Base-by-base conservation (phyloP, 768 basidiomycete species). In the Cystobasidium tubakii region DNA sequence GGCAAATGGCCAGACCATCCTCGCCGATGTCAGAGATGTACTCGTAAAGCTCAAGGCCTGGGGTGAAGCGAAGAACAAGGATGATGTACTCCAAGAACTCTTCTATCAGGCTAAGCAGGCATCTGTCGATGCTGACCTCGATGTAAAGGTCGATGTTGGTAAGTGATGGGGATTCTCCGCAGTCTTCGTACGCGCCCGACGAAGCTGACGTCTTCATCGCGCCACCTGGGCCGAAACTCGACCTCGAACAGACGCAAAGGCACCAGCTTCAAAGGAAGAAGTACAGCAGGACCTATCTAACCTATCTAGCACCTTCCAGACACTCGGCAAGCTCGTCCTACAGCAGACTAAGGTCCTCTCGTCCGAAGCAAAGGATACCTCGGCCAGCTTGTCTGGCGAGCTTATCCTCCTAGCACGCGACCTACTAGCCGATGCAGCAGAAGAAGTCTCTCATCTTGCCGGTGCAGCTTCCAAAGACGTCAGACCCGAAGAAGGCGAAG, bases 371-470 rank as follows among this genome's bases (percentile, higher is more conserved):
- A 31, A 31, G 21, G 69, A 71, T 15, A 60, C 29, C 15, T 2
- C 29, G 4, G 3, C 44, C 53, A 17, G 15, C 33, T 34, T 71
- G 46, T 34, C 50, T 10, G 69, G 69, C 4, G 69, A 71, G 15
- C 50, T 71, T 12, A 71, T 71, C 31, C 55, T 71, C 33, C 33
- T 71, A 9, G 54, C 55, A 9, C 50, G 69, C 50, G 69, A 71
- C 25, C 27, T 71, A 12, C 69, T 71, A 21, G 69, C 69, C 50
- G 69, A 71, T 60, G 69, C 69, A 39, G 69, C 69, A 71, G 69
- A 71, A n/a, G 69, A 71, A 55, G 36, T 71, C 34, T 55, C 69
- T 1, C 25, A 60, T 21, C 55, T 71, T 6, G 33, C 69, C 29
- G 50, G n/a, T 25, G 44, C 50, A 34, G 54, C 69, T 34, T 23